Base-by-base conservation (phyloP, 768 basidiomycete species). In the Kwoniella dejecticola region DNA sequence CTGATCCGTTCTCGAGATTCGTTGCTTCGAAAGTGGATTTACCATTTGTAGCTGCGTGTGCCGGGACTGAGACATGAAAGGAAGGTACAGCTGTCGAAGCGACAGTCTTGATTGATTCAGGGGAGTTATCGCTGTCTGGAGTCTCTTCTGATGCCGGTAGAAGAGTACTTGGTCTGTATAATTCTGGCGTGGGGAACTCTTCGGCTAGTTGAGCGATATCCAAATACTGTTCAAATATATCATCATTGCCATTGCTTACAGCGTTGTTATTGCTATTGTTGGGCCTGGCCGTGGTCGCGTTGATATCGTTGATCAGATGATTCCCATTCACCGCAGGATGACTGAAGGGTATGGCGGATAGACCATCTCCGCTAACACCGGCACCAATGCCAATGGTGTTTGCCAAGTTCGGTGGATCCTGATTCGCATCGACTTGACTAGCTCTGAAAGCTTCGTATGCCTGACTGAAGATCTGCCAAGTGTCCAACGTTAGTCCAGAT, bases 71-170 rank as follows among this genome's bases (percentile, higher is more conserved):
- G n/a, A n/a, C n/a, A n/a, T n/a, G 27, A 31, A 36, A 29, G 1
- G 60, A 23, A 8, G 50, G 36, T 36, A 60, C 60, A 19, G 55
- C 48, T 13, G 63, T 65, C 13, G 61, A 64, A 15, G 52, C 63
- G 2, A 72, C 71, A 7, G 71, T 72, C 27, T 50, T 58, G 33
- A 72, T 61, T 33, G 66, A 67, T 50, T 72, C 71, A 2, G 71
- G 71, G 12, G 59, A 62, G 13, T 65, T 63, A 36, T 68, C 63
- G 11, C 48, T 53, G 12, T 64, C 70, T 2, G 27, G 55, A 26
- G 21, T 53, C 23, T 24, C 38, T 4, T 59, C 40, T 40, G 23
- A 15, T 1, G 27, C 24, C 8, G 33, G 15, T 36, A 36, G 15
- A 29, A 12, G 36, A 24, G 27, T 15, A 21, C 23, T 47, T 13